phyloP scores from a whole-genome alignment of 2,329 filamentous ascomycete genomes.

The Mollisiaceae sp. region DNA sequence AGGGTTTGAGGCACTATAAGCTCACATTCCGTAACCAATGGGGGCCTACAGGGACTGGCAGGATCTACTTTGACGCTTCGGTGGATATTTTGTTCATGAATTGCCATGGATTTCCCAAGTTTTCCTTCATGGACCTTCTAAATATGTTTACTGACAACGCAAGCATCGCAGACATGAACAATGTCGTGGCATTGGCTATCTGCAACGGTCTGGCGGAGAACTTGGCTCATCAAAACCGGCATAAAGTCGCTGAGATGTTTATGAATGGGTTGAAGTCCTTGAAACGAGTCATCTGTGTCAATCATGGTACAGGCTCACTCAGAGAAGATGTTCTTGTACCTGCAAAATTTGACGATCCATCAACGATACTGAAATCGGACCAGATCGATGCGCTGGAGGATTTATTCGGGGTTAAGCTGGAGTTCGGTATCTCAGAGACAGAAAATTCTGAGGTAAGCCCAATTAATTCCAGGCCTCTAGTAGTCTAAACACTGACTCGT shows the following conservation, averaged over 20 bases:
- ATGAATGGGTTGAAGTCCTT: neutral
- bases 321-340: neutral
- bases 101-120: neutral
- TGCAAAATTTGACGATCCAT: neutral
- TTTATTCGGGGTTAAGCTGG: neutral
- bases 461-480: neutral
- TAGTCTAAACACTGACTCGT: neutral
- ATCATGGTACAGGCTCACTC: neutral
- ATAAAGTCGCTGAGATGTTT: neutral
- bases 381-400: neutral
- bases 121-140: neutral
- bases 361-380: neutral
- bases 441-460: neutral
- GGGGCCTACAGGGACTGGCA: no score
- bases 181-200: neutral
- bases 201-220: neutral
- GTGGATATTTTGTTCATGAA: constrained; percentile 11
- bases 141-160: neutral
- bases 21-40: neutral
- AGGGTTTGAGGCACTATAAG: constrained; percentile 6
- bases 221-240: neutral
- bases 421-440: neutral
- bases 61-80: neutral
- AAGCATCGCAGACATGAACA: neutral
- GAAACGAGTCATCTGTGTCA: neutral